phyloP scores from a whole-genome alignment of 169 alveolate genomes.

The Babesia sp. region DNA sequence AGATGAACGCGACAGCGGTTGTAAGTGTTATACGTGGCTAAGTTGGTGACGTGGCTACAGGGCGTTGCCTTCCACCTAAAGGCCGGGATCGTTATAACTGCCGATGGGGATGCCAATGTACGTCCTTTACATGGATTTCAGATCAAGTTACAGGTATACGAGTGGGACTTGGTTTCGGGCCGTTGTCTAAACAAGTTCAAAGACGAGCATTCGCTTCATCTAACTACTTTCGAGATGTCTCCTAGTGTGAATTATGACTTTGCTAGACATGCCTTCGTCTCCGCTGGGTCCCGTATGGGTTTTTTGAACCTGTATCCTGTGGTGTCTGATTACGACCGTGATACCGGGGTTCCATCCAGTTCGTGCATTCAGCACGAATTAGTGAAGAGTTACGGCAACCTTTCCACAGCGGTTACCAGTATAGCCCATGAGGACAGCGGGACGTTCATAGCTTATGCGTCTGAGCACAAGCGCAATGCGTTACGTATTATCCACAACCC shows the following conservation, averaged over 20 bases:
- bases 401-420: slow-evolving; percentile 56
- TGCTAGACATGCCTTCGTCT: slow-evolving; percentile 8
- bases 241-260: slow-evolving; percentile 11
- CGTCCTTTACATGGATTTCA: neutral
- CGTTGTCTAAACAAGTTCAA: slow-evolving; percentile 46
- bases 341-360: neutral
- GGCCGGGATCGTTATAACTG: slow-evolving; percentile 38
- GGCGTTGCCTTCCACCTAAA: slow-evolving; percentile 44
- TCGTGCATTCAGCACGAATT: slow-evolving; percentile 6
- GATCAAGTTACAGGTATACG: slow-evolving; percentile 39
- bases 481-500: slow-evolving; percentile 58
- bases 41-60: neutral
- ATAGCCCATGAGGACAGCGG: slow-evolving; percentile 33
- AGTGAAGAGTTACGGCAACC: slow-evolving; percentile 55
- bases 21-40: slow-evolving; percentile 2
- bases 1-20: slow-evolving; percentile 47
- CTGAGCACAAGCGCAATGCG: slow-evolving; percentile 61
- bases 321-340: neutral
- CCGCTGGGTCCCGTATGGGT: slow-evolving; percentile 53
- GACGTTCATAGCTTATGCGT: slow-evolving; percentile 44
- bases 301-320: slow-evolving; percentile 42
- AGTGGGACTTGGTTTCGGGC: slow-evolving; percentile 59
- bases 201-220: slow-evolving; percentile 47
- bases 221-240: slow-evolving; percentile 28
- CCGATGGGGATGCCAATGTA: slow-evolving; percentile 58